Conservation (phyloP, 495 filamentous ascomycete species). For the Entonaema liquescens region DNA sequence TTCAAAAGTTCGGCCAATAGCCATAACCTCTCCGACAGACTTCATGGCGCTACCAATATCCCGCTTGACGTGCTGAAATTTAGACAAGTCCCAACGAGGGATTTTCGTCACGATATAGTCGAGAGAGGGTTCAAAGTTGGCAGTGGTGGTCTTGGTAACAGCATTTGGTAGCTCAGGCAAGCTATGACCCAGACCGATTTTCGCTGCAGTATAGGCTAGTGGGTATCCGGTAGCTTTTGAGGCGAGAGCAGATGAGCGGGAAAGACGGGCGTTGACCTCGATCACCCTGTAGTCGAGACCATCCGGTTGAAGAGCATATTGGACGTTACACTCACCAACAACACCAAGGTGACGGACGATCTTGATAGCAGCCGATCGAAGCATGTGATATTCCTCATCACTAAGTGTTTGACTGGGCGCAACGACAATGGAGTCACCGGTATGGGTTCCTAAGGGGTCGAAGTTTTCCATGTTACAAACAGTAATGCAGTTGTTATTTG, state of each 20-base stretch:
- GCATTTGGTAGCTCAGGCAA: constrained; percentile 95
- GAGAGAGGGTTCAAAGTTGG: constrained; percentile 96
- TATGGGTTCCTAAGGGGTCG: constrained; percentile 94
- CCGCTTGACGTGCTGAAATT: constrained; percentile 98
- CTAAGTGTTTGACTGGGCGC: constrained; percentile 94
- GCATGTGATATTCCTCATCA: constrained; percentile 99
- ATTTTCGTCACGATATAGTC: constrained; percentile 99
- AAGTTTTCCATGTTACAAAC: constrained; percentile 99
- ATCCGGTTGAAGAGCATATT: constrained; percentile 95
- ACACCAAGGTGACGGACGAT: constrained; percentile 96
- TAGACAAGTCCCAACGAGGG: constrained; percentile 94
- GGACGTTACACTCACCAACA: constrained; percentile 97
- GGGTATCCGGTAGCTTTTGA: constrained; percentile 99
- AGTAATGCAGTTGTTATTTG: constrained; percentile 95
- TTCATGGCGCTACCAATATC: constrained; percentile 98
- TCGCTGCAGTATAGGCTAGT: constrained; percentile 94
- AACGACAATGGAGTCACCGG: constrained; percentile 96
- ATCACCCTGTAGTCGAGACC: constrained; percentile 97
- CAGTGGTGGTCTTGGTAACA: constrained; percentile 97
- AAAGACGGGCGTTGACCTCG: constrained; percentile 97
- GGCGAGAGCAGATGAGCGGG: constrained; percentile 92
- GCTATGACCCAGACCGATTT: constrained; percentile 94
- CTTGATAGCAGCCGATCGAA: constrained; percentile 93
- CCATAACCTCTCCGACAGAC: constrained; percentile 99
- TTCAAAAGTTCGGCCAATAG: constrained; percentile 96